phyloP scores from a whole-genome alignment of 2,329 filamentous ascomycete genomes.

The Stachybotrys chlorohalonatus region DNA sequence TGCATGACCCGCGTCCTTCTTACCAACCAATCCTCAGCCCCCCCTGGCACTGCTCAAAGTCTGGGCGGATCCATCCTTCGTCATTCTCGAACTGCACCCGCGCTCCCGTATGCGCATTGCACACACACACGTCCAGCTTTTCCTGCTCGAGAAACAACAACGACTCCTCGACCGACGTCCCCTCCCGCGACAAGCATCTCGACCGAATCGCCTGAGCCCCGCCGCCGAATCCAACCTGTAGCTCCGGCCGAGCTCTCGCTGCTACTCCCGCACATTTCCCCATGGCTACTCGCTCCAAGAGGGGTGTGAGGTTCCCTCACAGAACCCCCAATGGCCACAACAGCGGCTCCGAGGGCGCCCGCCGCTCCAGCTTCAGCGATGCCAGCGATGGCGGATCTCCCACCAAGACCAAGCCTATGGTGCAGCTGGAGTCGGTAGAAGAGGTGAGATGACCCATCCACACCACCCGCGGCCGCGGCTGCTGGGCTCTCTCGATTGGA shows the following conservation, averaged over 20 bases:
- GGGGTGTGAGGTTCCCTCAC: constrained; percentile 47
- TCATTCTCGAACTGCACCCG: no score
- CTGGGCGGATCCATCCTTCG: no score
- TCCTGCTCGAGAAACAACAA: no score
- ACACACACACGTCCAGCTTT: no score
- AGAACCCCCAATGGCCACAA: constrained; percentile 37
- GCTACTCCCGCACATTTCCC: neutral
- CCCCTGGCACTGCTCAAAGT: no score
- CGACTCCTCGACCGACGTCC: no score
- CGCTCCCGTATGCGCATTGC: no score
- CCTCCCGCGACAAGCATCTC: no score
- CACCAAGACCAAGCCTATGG: constrained; percentile 16
- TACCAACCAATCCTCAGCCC: no score
- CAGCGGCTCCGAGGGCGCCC: constrained; percentile 20
- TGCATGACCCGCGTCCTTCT: no score
- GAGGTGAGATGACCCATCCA: constrained; percentile 18
- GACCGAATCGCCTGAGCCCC: neutral
- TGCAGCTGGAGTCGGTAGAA: constrained; percentile 22
- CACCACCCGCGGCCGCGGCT: neutral
- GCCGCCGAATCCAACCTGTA: no score
- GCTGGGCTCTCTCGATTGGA: neutral
- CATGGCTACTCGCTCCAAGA: constrained; percentile 21
- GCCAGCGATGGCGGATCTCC: constrained; percentile 46
- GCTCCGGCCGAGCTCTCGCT: neutral
- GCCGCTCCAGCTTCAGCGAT: constrained; percentile 64